Evolutionary conservation across 352 stramenopile genomes (phyloP).

Genomic region (Plasmopara halstedii): DNA sequence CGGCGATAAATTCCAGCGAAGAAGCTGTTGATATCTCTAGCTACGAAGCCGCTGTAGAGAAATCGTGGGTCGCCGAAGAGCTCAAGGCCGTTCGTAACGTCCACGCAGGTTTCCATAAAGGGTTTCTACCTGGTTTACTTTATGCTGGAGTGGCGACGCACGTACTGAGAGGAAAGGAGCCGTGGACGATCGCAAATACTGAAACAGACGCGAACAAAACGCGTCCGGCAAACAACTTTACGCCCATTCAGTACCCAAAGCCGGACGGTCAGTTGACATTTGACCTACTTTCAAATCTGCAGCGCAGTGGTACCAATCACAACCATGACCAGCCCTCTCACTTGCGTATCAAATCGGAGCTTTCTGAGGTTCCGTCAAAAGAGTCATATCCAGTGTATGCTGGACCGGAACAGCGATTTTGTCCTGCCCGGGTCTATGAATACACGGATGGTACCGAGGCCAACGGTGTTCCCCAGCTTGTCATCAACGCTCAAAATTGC

Average conservation of each 20-base stretch:
- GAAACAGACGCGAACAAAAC: slow-evolving; percentile 90
- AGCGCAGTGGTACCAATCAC: slow-evolving; percentile 96
- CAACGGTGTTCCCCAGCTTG: slow-evolving; percentile 86
- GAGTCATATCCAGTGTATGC: slow-evolving; percentile 91
- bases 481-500: slow-evolving; percentile 99
- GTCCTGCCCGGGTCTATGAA: slow-evolving; percentile 97
- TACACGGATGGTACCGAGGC: slow-evolving; percentile 92
- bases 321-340: slow-evolving; percentile 97
- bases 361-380: slow-evolving; percentile 76
- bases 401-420: slow-evolving; percentile 97
- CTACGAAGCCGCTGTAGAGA: slow-evolving; percentile 87
- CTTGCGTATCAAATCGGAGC: slow-evolving; percentile 92
- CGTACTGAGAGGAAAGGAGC: slow-evolving; percentile 93
- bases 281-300: slow-evolving; percentile 97
- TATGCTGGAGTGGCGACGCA: slow-evolving; percentile 92
- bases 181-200: slow-evolving; percentile 91
- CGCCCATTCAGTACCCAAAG: slow-evolving; percentile 94
- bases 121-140: slow-evolving; percentile 88
- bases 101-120: slow-evolving; percentile 95
- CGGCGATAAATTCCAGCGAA: slow-evolving; percentile 68
- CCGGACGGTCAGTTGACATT: slow-evolving; percentile 97
- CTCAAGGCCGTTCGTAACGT: slow-evolving; percentile 96
- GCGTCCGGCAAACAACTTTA: slow-evolving; percentile 82
- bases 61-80: slow-evolving; percentile 95
- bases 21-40: slow-evolving; percentile 56